These are phyloP conservation scores for Chaetomium olivaceum DNA, from an alignment of 2,329 filamentous ascomycete genomes.

Conservation along the genomic window DNA sequence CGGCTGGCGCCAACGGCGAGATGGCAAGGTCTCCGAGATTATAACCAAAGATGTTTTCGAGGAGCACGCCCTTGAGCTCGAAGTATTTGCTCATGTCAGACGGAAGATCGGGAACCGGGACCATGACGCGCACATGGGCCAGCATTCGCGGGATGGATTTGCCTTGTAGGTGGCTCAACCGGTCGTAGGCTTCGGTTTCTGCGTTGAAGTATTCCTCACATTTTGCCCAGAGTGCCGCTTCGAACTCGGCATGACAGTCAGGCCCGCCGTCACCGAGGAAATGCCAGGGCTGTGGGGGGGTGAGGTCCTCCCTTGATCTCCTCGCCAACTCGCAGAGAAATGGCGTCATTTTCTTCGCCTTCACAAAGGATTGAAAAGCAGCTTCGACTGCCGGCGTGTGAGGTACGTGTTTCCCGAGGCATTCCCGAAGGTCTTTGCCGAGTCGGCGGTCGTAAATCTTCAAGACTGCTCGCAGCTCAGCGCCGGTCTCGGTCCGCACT, in stretches of 20 bases:
- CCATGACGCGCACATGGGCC: constrained; percentile 4
- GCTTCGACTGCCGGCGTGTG: not conserved
- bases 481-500: not conserved
- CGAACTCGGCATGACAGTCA: not conserved
- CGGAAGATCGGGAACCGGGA: not conserved
- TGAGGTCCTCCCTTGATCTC: not conserved
- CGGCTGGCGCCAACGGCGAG: not conserved
- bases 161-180: constrained; percentile 1
- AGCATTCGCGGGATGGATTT: constrained; percentile 4
- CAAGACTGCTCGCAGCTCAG: not conserved
- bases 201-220: not conserved
- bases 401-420: not conserved
- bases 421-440: not conserved
- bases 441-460: constrained; percentile 9
- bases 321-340: not conserved
- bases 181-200: constrained; percentile 9
- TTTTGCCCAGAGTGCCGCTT: constrained; percentile 2
- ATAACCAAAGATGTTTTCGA: not conserved
- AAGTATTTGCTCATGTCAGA: not conserved
- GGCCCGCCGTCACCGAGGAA: not conserved
- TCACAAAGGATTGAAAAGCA: constrained; percentile 2
- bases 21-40: not conserved
- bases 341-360: not conserved
- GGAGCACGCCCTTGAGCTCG: constrained; percentile 1
- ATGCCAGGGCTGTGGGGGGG: not conserved